A percentile compares a stretch with the other conserved stretches of the same genome.
phyloP scores from a whole-genome alignment of 495 filamentous ascomycete species.

The Penicillium egyptiacum region DNA sequence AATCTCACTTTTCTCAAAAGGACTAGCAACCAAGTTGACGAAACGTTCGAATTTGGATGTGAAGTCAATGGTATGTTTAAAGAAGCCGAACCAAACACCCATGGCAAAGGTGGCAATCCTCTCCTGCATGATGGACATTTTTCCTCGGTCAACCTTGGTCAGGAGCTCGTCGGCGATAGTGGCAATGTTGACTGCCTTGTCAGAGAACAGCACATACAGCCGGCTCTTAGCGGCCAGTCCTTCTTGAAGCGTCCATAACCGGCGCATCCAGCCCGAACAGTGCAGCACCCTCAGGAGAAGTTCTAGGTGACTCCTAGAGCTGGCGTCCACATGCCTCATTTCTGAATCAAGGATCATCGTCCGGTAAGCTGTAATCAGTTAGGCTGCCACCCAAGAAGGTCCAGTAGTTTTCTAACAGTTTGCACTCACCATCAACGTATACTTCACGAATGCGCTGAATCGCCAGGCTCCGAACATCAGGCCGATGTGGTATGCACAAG shows the following conservation, averaged over 20 bases:
- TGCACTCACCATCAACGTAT: background rate
- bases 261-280: slow-evolving; percentile 1
- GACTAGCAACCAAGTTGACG: background rate
- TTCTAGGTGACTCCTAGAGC: background rate
- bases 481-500: background rate
- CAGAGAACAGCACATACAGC: background rate
- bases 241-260: slow-evolving; percentile 1
- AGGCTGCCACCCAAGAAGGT: background rate
- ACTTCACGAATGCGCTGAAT: slow-evolving; percentile 1
- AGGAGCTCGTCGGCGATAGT: background rate
- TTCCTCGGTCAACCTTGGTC: background rate
- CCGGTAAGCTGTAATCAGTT: slow-evolving; percentile 1
- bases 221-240: background rate
- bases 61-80: background rate
- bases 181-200: background rate
- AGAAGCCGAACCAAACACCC: background rate
- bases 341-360: background rate
- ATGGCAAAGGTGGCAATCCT: background rate
- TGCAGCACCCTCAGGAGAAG: background rate
- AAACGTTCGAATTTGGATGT: background rate
- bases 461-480: background rate
- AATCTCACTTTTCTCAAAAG: background rate
- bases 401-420: background rate
- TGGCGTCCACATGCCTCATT: background rate
- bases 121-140: background rate